Percentiles rank a stretch among this genome's conserved stretches.
phyloP scores from a whole-genome alignment of 2,329 filamentous ascomycete genomes.

The Amylocarpus encephaloides region DNA sequence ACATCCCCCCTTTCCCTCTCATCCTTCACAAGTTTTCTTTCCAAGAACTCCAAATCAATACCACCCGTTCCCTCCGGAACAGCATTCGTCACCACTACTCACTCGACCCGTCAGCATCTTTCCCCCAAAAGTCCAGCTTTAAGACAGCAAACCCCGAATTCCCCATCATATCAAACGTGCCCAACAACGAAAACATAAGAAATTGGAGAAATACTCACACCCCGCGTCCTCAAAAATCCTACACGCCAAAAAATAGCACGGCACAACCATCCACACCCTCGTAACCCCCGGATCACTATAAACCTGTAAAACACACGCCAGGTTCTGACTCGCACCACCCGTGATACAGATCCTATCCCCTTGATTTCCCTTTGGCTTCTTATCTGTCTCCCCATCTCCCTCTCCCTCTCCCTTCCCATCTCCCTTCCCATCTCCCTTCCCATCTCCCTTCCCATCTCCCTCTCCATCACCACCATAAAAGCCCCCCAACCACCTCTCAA shows the following conservation, averaged over 20 bases:
- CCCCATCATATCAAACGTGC: neutral
- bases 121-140: neutral
- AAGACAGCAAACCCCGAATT: neutral
- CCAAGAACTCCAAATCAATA: slow-evolving; percentile 59
- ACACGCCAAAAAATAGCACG: slow-evolving; percentile 78
- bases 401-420: slow-evolving; percentile 27
- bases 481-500: slow-evolving; percentile 67
- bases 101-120: neutral
- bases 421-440: too few species aligned
- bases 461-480: slow-evolving; percentile 25
- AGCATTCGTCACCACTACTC: slow-evolving; percentile 54
- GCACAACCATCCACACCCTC: slow-evolving; percentile 73
- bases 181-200: neutral
- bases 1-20: slow-evolving; percentile 12
- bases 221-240: slow-evolving; percentile 80
- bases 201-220: slow-evolving; percentile 30
- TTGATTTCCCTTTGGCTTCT: slow-evolving; percentile 61
- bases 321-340: slow-evolving; percentile 77
- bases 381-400: too few species aligned
- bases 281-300: slow-evolving; percentile 77
- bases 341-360: slow-evolving; percentile 71
- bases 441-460: slow-evolving; percentile 29
- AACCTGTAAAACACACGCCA: slow-evolving; percentile 70
- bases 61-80: slow-evolving; percentile 75
- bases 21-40: slow-evolving; percentile 25